Base-by-base conservation (phyloP, 2,329 filamentous ascomycete genomes). In the Bipolaris victoriae region DNA sequence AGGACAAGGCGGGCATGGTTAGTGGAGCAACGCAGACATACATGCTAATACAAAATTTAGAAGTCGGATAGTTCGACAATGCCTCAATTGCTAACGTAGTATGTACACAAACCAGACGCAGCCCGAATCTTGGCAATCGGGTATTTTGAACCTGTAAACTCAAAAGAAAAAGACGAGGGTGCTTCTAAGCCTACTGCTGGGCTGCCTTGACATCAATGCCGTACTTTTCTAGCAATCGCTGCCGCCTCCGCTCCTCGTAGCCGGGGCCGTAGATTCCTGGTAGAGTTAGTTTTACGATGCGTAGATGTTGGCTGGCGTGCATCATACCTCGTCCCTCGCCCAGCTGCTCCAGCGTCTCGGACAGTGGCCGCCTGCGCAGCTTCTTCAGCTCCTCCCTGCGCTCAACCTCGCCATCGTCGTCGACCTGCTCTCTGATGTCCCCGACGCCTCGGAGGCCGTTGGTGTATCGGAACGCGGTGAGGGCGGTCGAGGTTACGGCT, bases 151-250 rank as follows among this genome's bases (percentile, higher is more conserved):
- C 50, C 56, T 51, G 52, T 67, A 57, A 64, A 68, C 56, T 60
- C 43, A 56, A 66, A 66, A 65, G 57, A 61, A 67, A 69, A 68
- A 47, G 16, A 46, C 48, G 49, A 61, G 15, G 29, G 26, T 56
- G 58, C 36, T 36, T 63, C 55, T 60, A 62, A 47, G 41, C 55
- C 33, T 57, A 58, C 61, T 70, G 64, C 52, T 73, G 67, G 39
- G 68, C 69, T 46, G 66, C 70, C 64, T 68, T 69, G 35, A 97
- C 88, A 65, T 96, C 92, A 71, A 96, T 86, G 57, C 92, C 92
- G 72, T 97, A 97, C 77, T 88, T 91, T 79, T 92, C 88, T 84
- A 91, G 88, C 77, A 97, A 84, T 68, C 91, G 85, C 80, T 92
- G 83, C 65, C 87, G 86, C 77, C 93, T 88, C 77, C 93, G 84